phyloP scores from a whole-genome alignment of 306 rosid genomes.

The Cucurbita ficifolia region DNA sequence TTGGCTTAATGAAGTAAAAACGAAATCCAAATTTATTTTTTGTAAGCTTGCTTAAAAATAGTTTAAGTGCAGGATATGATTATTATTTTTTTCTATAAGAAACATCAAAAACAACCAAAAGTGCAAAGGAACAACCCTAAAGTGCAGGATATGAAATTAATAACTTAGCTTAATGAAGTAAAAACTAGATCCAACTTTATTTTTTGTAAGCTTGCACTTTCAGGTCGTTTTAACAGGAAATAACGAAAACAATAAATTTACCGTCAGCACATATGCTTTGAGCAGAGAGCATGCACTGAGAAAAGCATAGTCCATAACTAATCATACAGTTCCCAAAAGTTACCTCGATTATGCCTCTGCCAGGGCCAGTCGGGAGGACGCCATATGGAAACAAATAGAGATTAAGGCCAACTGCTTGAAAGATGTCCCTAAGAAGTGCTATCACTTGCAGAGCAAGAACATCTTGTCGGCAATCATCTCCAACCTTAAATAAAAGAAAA shows the following conservation, averaged over 20 bases:
- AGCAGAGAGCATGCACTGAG: background rate
- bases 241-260: background rate
- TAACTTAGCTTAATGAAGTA: background rate
- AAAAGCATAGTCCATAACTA: background rate
- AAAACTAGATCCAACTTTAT: background rate
- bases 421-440: conserved; percentile 84
- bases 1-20: background rate
- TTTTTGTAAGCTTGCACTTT: background rate
- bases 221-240: background rate
- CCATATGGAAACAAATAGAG: conserved; percentile 91
- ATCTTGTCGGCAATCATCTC: conserved; percentile 99
- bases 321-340: conserved; percentile 9
- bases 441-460: conserved; percentile 99
- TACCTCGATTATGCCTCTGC: conserved; percentile 93
- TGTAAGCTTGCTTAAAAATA: background rate
- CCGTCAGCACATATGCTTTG: background rate
- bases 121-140: background rate
- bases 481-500: conserved; percentile 47
- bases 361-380: conserved; percentile 95
- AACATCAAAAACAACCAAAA: too few species aligned
- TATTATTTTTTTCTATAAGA: too few species aligned
- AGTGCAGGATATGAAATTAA: background rate
- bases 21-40: background rate
- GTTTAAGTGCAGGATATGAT: too few species aligned
- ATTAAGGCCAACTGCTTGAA: conserved; percentile 78